phyloP scores from a whole-genome alignment of 805 yeast genomes.

The Hanseniaspora taiwanica region DNA sequence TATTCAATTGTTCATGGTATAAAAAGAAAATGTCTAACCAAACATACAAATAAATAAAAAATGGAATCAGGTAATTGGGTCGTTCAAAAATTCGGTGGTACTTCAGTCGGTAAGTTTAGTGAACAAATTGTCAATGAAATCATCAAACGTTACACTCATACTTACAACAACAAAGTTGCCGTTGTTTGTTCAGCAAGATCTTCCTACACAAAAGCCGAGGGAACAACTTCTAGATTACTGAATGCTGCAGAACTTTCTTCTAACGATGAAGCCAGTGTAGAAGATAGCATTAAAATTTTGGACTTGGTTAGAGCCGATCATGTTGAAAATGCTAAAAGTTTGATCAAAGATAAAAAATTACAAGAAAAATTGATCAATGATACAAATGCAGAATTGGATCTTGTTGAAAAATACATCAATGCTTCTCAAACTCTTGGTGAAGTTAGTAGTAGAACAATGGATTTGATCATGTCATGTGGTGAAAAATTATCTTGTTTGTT shows the following conservation, averaged over 20 bases:
- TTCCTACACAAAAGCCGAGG: conserved; percentile 81
- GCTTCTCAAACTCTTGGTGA: conserved; percentile 92
- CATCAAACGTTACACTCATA: conserved; percentile 44
- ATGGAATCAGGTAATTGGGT: conserved; percentile 37
- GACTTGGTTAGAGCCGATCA: conserved; percentile 71
- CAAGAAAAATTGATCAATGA: conserved; percentile 41
- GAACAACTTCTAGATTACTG: conserved; percentile 81
- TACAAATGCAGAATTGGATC: conserved; percentile 51
- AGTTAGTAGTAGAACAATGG: conserved; percentile 76
- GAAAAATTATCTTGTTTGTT: conserved; percentile 85
- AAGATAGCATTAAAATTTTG: conserved; percentile 29
- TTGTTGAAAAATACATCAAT: conserved; percentile 55
- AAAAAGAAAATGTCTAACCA: conserved; percentile 4
- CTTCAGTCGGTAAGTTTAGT: conserved; percentile 92
- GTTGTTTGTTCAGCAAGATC: conserved; percentile 96
- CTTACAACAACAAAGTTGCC: conserved; percentile 48
- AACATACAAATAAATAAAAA: conserved; percentile 1
- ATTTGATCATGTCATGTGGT: conserved; percentile 83
- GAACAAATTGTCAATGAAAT: conserved; percentile 74
- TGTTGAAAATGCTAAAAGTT: conserved; percentile 48
- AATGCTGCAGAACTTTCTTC: conserved; percentile 58
- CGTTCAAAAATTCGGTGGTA: conserved; percentile 94
- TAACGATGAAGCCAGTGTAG: conserved; percentile 40
- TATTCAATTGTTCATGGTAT: too few species aligned
- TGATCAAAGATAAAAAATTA: conserved; percentile 34